Conservation (phyloP, 78 protist species). For the Isochrysis galbana region DNA sequence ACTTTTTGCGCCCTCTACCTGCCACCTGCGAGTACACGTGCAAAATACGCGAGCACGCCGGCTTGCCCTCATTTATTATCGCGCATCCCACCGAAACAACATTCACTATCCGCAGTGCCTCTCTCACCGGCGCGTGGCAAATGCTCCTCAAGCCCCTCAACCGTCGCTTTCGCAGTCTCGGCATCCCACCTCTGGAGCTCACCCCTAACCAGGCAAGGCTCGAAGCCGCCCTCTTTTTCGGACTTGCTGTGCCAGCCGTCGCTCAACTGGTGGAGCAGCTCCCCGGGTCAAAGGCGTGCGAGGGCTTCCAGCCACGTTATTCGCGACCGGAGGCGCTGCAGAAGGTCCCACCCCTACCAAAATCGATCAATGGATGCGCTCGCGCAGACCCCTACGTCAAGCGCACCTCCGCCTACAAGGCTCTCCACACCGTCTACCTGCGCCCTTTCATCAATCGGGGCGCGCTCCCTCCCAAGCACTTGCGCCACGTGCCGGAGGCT, state of each 20-base stretch:
- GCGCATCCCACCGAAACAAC: neutral
- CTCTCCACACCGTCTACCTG: neutral
- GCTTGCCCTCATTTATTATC: neutral
- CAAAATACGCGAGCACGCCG: neutral
- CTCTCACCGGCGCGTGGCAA: neutral
- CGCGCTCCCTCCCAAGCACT: neutral
- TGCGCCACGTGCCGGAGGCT: no score
- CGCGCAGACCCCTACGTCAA: neutral
- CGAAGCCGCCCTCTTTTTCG: neutral
- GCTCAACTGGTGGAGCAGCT: neutral
- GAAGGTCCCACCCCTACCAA: neutral
- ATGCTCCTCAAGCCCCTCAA: neutral
- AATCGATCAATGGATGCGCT: neutral
- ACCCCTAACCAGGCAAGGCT: neutral
- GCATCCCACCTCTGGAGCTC: neutral
- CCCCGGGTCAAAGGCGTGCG: neutral
- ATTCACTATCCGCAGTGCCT: neutral
- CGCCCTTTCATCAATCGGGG: conserved; percentile 5
- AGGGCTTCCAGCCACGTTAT: neutral
- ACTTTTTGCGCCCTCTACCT: neutral
- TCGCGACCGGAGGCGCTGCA: neutral
- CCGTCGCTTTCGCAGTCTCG: neutral
- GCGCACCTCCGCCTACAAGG: neutral
- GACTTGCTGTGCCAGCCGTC: neutral
- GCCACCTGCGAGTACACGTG: neutral